A percentile compares a stretch with the other conserved stretches of the same genome.
These are phyloP conservation scores for Saturnispora saitoi DNA, from an alignment of 805 yeast species.

Conservation along the genomic window DNA sequence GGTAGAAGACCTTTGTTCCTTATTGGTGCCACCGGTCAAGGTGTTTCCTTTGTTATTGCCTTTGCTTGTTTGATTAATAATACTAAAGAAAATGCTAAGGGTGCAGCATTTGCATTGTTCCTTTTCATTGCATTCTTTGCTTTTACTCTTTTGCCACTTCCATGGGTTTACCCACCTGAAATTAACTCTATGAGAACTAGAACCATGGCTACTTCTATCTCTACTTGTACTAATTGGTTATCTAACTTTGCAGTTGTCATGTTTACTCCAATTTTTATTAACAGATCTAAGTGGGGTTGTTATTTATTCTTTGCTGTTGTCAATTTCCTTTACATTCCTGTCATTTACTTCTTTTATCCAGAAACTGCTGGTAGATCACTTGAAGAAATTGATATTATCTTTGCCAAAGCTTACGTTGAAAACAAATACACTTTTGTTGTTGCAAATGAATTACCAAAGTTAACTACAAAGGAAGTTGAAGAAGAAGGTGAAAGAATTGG, in stretches of 20 bases:
- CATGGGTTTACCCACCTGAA: conserved; percentile 64
- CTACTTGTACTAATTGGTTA: conserved; percentile 64
- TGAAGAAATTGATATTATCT: conserved; percentile 68
- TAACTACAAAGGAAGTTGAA: conserved; percentile 49
- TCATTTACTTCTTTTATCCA: conserved; percentile 61
- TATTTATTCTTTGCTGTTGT: conserved; percentile 62
- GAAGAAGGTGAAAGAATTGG: conserved; percentile 53
- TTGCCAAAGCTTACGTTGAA: conserved; percentile 51
- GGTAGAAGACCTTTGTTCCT: conserved; percentile 55
- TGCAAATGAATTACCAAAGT: conserved; percentile 53
- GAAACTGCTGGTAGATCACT: conserved; percentile 71
- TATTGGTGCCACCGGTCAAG: conserved; percentile 44
- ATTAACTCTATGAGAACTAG: conserved; percentile 59
- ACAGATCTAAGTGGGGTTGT: conserved; percentile 50
- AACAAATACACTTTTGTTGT: conserved; percentile 52
- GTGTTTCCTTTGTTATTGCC: conserved; percentile 39
- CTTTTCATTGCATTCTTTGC: conserved; percentile 51
- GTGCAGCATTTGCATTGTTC: conserved; percentile 63
- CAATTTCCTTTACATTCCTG: conserved; percentile 52
- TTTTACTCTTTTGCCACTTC: conserved; percentile 32
- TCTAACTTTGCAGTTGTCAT: conserved; percentile 60
- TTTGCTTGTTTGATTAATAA: conserved; percentile 39
- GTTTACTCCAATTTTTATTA: conserved; percentile 53
- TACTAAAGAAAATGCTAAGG: conserved; percentile 40
- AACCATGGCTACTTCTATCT: conserved; percentile 55